Conservation (phyloP, 805 yeast genomes). For the Candida ortonii region DNA sequence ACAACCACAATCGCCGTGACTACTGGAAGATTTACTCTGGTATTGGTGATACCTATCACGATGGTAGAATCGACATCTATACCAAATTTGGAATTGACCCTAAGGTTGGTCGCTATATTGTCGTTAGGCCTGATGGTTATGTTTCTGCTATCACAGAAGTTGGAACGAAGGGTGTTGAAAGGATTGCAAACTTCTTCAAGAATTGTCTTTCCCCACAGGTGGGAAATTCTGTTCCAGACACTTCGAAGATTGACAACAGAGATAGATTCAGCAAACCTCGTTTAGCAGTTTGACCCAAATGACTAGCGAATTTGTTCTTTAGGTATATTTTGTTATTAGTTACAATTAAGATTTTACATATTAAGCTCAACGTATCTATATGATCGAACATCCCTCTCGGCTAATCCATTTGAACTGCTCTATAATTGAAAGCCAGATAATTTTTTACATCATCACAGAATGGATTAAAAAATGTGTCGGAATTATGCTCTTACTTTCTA, state of each 20-base stretch:
- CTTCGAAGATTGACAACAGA: constrained; percentile 7
- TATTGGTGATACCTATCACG: constrained; percentile 29
- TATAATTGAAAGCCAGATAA: too few relatives aligned
- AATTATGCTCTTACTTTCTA: too few relatives aligned
- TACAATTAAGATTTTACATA: too few relatives aligned
- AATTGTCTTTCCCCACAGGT: constrained; percentile 17
- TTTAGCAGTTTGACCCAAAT: constrained; percentile 11
- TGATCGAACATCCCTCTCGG: too few relatives aligned
- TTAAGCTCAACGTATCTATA: too few relatives aligned
- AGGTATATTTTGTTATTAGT: too few relatives aligned
- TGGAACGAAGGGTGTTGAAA: constrained; percentile 20
- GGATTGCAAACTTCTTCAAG: constrained; percentile 22
- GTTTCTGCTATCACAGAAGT: constrained; percentile 27
- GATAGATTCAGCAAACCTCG: constrained; percentile 10
- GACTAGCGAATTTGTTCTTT: too few relatives aligned
- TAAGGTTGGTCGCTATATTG: constrained; percentile 25
- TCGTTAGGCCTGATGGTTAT: constrained; percentile 35
- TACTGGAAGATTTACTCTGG: constrained; percentile 31
- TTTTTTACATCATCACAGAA: too few relatives aligned
- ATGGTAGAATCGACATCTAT: constrained; percentile 29
- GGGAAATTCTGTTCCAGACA: constrained; percentile 7
- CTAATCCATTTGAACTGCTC: too few relatives aligned
- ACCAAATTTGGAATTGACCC: constrained; percentile 29
- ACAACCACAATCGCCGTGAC: constrained; percentile 25
- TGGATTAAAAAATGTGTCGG: too few relatives aligned